Base-by-base conservation (phyloP, 2,329 filamentous ascomycete species). In the Laburnicola sp. region DNA sequence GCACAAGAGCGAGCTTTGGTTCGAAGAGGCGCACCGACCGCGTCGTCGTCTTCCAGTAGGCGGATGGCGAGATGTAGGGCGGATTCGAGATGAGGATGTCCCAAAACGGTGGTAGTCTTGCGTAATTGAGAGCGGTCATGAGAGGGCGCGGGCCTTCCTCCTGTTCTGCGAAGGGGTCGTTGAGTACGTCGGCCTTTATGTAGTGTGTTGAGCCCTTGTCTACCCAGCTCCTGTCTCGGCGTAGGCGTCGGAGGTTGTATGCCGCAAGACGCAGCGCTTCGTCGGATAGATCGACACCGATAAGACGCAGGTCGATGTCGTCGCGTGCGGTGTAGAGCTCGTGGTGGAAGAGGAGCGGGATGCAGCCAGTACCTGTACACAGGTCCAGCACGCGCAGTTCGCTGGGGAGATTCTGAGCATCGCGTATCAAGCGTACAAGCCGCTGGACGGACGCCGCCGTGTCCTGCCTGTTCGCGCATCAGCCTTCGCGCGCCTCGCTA, bases 361-460 rank as follows among this genome's bases (percentile, higher is more conserved):
- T 96, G 74, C 93, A 97, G 3, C 94, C 94, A 4, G 89, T 90
- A 7, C 94, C 94, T 0, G 91, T 92, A 72, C 94, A 97, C 27
- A 97, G 78, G 71, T 99, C 94, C 6, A 97, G 72, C 35, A 97
- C 77, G 9, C 79, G 81, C 9, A 95, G 61, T 11, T 60, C 60
- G 25, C 50, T 16, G 9, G 64, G 62, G 2, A 72, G 54, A 2
- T 44, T 53, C 25, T 48, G 42, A 22, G 61, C 62, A 35, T 57
- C 43, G 21, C 58, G 52, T 10, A 76, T 49, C 11, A 69, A 48
- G 6, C 58, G 50, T 3, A 61, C 68, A 5, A 78, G 48, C 44
- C 65, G 54, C 39, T 65, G 56, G 22, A 71, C 40, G 25, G 71
- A 73, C 11, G 75, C 68, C 28, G 77, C 77, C 6, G 78, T 80